phyloP scores from a whole-genome alignment of 495 filamentous ascomycete genomes.

The Aspergillus heteromorphus region DNA sequence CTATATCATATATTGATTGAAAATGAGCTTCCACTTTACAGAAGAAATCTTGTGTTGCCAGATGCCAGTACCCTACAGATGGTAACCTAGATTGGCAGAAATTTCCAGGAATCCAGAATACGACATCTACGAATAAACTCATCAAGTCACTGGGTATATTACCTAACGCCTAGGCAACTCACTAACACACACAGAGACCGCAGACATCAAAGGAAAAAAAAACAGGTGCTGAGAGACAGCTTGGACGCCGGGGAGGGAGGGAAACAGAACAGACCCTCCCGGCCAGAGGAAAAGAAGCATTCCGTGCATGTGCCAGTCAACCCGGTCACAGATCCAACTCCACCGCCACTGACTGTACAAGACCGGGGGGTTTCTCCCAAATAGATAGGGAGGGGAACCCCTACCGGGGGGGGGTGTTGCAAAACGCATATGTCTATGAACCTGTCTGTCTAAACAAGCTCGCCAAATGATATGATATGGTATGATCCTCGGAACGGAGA shows the following conservation, averaged over 20 bases:
- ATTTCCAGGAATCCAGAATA: too few species aligned
- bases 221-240: conserved; percentile 47
- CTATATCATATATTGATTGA: too few species aligned
- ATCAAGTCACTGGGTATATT: conserved; percentile 24
- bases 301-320: conserved; percentile 14
- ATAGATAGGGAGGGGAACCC: too few species aligned
- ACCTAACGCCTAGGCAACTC: conserved; percentile 21
- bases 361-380: conserved; percentile 1
- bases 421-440: conserved; percentile 14
- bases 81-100: too few species aligned
- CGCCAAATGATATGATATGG: conserved; percentile 2
- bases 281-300: neutral
- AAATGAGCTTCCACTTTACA: too few species aligned
- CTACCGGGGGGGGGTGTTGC: neutral
- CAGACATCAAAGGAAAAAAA: conserved; percentile 22
- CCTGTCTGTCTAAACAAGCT: conserved; percentile 4
- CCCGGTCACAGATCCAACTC: conserved; percentile 16
- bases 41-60: too few species aligned
- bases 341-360: conserved; percentile 17
- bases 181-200: conserved; percentile 14
- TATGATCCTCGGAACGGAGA: neutral
- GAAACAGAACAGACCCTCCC: conserved; percentile 8
- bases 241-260: conserved; percentile 26
- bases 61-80: too few species aligned
- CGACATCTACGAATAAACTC: conserved; percentile 6